These are phyloP conservation scores for Fragaria ananassa DNA, from an alignment of 306 rosid genomes.

Conservation along the genomic window DNA sequence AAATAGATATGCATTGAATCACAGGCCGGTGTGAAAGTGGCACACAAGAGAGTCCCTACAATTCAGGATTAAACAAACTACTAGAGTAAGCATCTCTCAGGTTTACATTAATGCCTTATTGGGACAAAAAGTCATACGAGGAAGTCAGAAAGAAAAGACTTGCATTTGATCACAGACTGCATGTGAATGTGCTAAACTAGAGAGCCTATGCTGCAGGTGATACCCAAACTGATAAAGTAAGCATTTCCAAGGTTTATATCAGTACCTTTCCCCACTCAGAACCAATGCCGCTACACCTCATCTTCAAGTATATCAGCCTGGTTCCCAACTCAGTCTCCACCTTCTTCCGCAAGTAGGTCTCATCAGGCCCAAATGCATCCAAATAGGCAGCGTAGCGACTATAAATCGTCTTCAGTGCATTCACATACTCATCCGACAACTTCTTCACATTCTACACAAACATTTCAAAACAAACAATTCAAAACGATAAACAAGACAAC, in stretches of 20 bases:
- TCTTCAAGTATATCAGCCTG: constrained; percentile 81
- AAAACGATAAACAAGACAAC: background rate
- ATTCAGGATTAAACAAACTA: background rate
- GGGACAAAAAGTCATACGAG: background rate
- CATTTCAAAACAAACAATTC: constrained; percentile 22
- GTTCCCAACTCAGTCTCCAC: constrained; percentile 88
- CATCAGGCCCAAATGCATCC: constrained; percentile 82
- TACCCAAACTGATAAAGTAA: background rate
- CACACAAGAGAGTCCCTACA: background rate
- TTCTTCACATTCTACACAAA: constrained; percentile 62
- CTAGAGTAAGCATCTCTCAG: background rate
- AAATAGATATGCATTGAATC: background rate
- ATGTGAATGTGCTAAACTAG: background rate
- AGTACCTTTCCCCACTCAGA: constrained; percentile 95
- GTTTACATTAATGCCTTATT: background rate
- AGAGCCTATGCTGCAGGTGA: background rate
- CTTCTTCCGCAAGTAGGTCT: constrained; percentile 80
- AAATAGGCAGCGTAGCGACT: constrained; percentile 71
- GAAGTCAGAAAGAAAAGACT: background rate
- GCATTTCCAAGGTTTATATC: constrained; percentile 2
- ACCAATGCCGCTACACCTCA: constrained; percentile 82
- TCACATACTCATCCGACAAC: constrained; percentile 47
- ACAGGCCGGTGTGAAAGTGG: background rate
- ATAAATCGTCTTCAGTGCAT: constrained; percentile 55
- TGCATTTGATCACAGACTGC: background rate